phyloP scores from a whole-genome alignment of 352 stramenopile genomes.

The Saprolegnia diclina region DNA sequence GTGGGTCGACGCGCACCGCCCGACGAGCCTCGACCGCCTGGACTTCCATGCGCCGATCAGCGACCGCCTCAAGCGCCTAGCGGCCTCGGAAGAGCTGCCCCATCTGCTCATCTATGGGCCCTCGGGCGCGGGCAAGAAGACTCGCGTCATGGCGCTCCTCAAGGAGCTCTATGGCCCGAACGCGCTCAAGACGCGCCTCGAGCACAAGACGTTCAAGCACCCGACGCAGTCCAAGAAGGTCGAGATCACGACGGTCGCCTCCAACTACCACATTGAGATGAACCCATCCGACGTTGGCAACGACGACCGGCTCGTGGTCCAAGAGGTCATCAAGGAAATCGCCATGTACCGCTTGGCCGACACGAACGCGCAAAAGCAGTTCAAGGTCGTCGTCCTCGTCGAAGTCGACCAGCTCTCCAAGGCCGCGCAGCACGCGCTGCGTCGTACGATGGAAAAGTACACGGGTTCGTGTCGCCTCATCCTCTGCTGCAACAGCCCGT shows the following conservation, averaged over 20 bases:
- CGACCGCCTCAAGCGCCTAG: constrained; percentile 81
- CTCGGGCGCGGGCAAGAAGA: constrained; percentile 97
- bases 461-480: constrained; percentile 95
- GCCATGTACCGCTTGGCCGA: constrained; percentile 87
- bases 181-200: constrained; percentile 85
- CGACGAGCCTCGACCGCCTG: constrained; percentile 85
- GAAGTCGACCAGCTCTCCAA: constrained; percentile 97
- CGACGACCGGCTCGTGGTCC: constrained; percentile 96
- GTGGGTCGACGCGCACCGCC: constrained; percentile 99
- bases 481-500: constrained; percentile 95
- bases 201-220: constrained; percentile 91
- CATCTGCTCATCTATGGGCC: constrained; percentile 99
- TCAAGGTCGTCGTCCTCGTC: constrained; percentile 94
- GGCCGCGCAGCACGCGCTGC: constrained; percentile 95
- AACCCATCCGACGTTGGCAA: constrained; percentile 96
- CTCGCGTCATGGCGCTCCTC: constrained; percentile 94
- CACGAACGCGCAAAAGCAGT: constrained; percentile 60
- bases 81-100: constrained; percentile 78
- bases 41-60: constrained; percentile 94
- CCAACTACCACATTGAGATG: constrained; percentile 99
- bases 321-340: constrained; percentile 99
- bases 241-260: constrained; percentile 97
- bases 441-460: constrained; percentile 97
- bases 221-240: constrained; percentile 85
- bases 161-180: constrained; percentile 93